Evolutionary conservation across 73 alveolate genomes (phyloP).

Genomic region (Paramecium biaurelia): DNA sequence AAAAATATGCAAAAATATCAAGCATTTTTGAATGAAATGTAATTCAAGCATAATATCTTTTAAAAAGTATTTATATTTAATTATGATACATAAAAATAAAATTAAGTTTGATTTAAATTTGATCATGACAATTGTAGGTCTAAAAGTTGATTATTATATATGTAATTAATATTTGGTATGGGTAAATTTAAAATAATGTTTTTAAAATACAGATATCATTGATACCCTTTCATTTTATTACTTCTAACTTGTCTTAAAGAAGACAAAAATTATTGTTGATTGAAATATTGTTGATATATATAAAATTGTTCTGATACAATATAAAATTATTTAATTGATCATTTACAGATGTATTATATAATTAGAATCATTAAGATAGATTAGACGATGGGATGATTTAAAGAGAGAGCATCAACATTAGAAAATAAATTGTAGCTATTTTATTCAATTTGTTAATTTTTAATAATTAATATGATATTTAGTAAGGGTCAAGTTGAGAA

Average conservation of each 20-base stretch:
- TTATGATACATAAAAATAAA: no score
- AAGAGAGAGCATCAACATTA: background rate
- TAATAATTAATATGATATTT: background rate
- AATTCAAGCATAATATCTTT: background rate
- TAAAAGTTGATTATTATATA: background rate
- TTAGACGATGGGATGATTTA: background rate
- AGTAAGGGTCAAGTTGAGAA: background rate
- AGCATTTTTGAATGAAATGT: no score
- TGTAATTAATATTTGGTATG: background rate
- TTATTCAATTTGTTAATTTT: conserved; percentile 26
- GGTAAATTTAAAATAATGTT: background rate
- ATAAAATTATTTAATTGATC: background rate
- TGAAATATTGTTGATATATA: background rate
- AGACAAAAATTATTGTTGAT: background rate
- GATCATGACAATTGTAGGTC: background rate
- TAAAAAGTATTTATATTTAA: background rate
- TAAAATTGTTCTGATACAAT: background rate
- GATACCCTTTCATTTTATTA: background rate
- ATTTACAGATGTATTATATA: background rate
- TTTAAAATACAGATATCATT: background rate
- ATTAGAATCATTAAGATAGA: background rate
- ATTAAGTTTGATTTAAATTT: background rate
- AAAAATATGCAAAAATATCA: no score
- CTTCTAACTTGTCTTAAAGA: background rate
- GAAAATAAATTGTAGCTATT: background rate